Conservation (phyloP, 176 grass and related monocot genomes). For the Luzula sylvatica region DNA sequence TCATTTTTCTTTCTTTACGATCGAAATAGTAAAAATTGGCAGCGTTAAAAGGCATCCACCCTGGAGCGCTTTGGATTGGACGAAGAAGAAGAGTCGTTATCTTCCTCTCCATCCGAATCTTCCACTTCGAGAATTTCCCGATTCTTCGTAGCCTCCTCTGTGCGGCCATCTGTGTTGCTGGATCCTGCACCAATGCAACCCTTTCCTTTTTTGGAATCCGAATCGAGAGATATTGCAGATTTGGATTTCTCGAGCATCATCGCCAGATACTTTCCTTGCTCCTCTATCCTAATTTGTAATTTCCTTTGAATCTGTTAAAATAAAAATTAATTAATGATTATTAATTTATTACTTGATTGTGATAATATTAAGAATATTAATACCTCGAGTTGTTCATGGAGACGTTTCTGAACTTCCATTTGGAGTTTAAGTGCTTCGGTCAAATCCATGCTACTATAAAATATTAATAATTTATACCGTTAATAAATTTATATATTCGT, state of each 20-base stretch:
- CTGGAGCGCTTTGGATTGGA: constrained; percentile 11
- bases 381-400: constrained; percentile 99
- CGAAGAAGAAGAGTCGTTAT: not conserved
- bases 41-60: not conserved
- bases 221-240: constrained; percentile 18
- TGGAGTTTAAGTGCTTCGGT: constrained; percentile 87
- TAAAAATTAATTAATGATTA: constrained; percentile 7
- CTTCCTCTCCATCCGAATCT: constrained; percentile 5
- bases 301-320: constrained; percentile 63
- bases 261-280: constrained; percentile 78
- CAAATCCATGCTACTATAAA: constrained; percentile 72
- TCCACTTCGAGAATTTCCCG: constrained; percentile 18
- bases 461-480: not conserved
- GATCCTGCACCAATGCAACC: not conserved
- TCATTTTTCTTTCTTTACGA: constrained; percentile 3
- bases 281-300: constrained; percentile 72
- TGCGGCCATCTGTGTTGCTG: constrained; percentile 12
- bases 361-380: not conserved
- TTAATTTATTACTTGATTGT: not conserved
- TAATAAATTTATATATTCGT: not conserved
- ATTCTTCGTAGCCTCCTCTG: constrained; percentile 15
- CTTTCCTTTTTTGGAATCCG: constrained; percentile 3
- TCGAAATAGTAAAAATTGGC: constrained; percentile 8
- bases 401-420: constrained; percentile 94
- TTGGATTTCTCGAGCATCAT: constrained; percentile 84